Evolutionary conservation across 1,284 basidiomycete genomes (phyloP), one percentile per base, ranked within the genome.

Genomic region (Trametes sp.): DNA sequence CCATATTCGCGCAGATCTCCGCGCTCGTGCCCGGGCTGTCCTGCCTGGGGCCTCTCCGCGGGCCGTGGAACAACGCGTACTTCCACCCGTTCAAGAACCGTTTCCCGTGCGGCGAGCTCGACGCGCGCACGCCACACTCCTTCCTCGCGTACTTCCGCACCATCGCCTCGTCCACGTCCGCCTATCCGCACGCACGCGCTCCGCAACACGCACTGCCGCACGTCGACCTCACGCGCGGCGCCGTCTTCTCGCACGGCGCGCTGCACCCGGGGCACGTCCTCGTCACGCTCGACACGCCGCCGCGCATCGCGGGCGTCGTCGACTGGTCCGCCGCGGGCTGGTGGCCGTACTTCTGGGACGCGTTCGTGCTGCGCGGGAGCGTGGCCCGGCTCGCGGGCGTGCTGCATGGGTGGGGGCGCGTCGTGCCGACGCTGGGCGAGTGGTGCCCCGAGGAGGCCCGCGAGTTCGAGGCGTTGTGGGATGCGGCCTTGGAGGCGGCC

Each of bases 271-370:
- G 45, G 1, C 68, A 70, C 29, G 62, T 69, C 51, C n/a, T 71
- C 16, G 36, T 69, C 4, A 19, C 38, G 14, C 13, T 14, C 16
- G 23, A 63, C 21, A 48, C 55, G 19, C 67, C 62, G 10, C 16
- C 19, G n/a, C 48, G 59, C 24, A 33, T 70, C 28, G 44, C 44
- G 11, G 67, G 60, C 14, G 54, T 71, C 29, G 36, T 71, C 16
- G 70, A 63, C 48, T 71, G 70, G 70, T 65, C 70, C 29, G 44
- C 36, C 14, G 63, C 65, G 21, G 70, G 69, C 44, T 71, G 69
- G 65, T 66, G 61, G 38, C 70, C 69, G 23, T 66, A 69, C 24
- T 70, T 70, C 52, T 71, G 70, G 70, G 67, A 70, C 26, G 16
- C 33, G 19, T 57, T 57, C 38, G 55, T 57, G 26, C 46, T 57